These are phyloP conservation scores for Nymphaea colorata DNA, from an alignment of 164 flowering plant species.

Conservation along the genomic window DNA sequence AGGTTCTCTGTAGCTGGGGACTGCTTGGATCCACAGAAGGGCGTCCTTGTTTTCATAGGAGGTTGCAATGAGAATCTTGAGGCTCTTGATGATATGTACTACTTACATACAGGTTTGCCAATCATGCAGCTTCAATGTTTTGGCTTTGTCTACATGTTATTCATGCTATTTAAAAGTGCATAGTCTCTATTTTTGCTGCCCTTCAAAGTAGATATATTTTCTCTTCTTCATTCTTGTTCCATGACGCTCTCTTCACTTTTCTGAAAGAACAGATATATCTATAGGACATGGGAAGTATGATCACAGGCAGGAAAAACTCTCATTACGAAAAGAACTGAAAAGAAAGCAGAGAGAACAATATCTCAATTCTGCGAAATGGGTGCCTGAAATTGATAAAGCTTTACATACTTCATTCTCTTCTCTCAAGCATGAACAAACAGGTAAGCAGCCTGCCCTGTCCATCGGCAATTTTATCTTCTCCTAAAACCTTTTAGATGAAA, in stretches of 20 bases:
- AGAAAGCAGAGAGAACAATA: constrained; percentile 67
- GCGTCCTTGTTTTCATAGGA: constrained; percentile 66
- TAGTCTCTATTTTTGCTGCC: constrained; percentile 3
- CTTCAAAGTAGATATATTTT: constrained; percentile 3
- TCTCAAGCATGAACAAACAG: constrained; percentile 25
- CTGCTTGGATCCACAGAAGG: constrained; percentile 52
- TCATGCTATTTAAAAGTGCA: constrained; percentile 5
- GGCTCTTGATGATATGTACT: constrained; percentile 87
- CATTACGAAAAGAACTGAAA: constrained; percentile 80
- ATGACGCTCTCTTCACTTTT: not conserved
- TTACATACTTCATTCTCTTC: constrained; percentile 8
- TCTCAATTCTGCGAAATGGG: constrained; percentile 18
- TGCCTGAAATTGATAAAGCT: constrained; percentile 6
- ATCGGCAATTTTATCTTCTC: not conserved
- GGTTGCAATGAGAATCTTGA: constrained; percentile 88
- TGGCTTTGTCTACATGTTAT: not conserved
- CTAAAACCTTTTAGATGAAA: too few relatives aligned
- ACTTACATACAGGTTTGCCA: constrained; percentile 71
- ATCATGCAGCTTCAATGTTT: constrained; percentile 2
- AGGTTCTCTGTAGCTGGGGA: constrained; percentile 94
- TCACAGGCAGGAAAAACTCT: constrained; percentile 52
- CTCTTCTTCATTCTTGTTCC: not conserved
- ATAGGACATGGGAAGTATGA: constrained; percentile 36
- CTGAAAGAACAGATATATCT: constrained; percentile 30
- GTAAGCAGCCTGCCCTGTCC: constrained; percentile 21